Percentiles rank a stretch among this genome's conserved stretches.
Evolutionary conservation across 169 alveolate species (phyloP).

Genomic region (Plasmodium billcollinsi): DNA sequence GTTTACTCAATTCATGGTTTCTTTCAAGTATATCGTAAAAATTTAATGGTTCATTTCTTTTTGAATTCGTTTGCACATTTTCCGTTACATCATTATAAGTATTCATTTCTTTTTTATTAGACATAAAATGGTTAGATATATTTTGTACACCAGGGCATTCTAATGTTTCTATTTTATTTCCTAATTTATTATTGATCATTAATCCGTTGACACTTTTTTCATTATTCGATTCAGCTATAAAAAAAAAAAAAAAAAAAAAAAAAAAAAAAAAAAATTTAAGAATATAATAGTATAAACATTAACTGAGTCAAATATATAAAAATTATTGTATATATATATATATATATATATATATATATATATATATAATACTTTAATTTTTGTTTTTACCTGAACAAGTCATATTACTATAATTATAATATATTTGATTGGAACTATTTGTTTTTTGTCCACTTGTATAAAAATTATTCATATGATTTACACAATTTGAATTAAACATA

Average conservation of each 20-base stretch:
- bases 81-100: constrained; percentile 6
- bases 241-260: not conserved
- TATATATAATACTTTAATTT: not conserved
- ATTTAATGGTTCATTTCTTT: constrained; percentile 22
- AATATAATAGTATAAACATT: not conserved
- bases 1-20: constrained; percentile 42
- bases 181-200: not conserved
- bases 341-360: not conserved
- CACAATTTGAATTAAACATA: constrained; percentile 16
- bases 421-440: not conserved
- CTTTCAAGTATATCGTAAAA: constrained; percentile 37
- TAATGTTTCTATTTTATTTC: constrained; percentile 1
- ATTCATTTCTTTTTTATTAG: constrained; percentile 7
- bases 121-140: not conserved
- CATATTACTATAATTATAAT: not conserved
- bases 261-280: not conserved
- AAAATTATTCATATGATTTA: constrained; percentile 9
- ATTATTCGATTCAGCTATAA: constrained; percentile 21
- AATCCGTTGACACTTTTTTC: not conserved
- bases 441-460: constrained; percentile 13
- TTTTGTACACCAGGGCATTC: not conserved
- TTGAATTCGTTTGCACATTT: constrained; percentile 9
- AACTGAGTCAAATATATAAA: not conserved
- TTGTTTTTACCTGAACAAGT: constrained; percentile 25
- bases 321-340: not conserved